These are phyloP conservation scores for Cryphonectria japonica DNA, from an alignment of 2,329 filamentous ascomycete genomes.

Conservation along the genomic window DNA sequence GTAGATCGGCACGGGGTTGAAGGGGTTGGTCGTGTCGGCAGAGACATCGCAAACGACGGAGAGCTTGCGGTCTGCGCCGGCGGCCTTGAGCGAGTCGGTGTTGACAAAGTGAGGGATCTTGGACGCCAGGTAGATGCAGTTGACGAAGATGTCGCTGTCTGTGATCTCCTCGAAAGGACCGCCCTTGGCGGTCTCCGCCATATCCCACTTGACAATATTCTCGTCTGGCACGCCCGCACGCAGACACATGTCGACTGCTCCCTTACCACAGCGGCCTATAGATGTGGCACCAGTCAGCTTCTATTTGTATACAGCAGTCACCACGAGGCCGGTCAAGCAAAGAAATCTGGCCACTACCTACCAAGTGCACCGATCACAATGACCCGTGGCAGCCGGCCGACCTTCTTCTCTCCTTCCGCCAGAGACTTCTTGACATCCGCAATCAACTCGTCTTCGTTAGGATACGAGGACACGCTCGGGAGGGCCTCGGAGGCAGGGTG, in stretches of 20 bases:
- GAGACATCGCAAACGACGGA: slow-evolving; percentile 80
- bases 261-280: slow-evolving; percentile 84
- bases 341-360: background rate
- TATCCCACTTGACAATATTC: slow-evolving; percentile 72
- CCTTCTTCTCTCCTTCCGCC: slow-evolving; percentile 64
- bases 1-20: slow-evolving; percentile 80
- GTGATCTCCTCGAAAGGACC: slow-evolving; percentile 82
- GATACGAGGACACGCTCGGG: slow-evolving; percentile 68
- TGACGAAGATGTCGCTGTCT: slow-evolving; percentile 77
- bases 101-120: slow-evolving; percentile 84
- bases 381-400: slow-evolving; percentile 70
- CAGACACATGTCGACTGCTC: slow-evolving; percentile 79
- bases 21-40: slow-evolving; percentile 73
- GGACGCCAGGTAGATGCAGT: slow-evolving; percentile 84
- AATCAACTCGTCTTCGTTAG: slow-evolving; percentile 75
- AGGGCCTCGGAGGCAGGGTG: slow-evolving; percentile 64
- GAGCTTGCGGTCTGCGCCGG: slow-evolving; percentile 66
- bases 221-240: slow-evolving; percentile 72
- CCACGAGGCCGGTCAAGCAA: background rate
- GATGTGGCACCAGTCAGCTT: background rate
- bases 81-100: slow-evolving; percentile 66
- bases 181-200: slow-evolving; percentile 75
- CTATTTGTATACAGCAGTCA: background rate
- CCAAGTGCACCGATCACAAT: slow-evolving; percentile 74
- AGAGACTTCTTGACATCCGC: slow-evolving; percentile 74